Evolutionary conservation across 768 basidiomycete genomes (phyloP).

Genomic region (Terana coerulea): DNA sequence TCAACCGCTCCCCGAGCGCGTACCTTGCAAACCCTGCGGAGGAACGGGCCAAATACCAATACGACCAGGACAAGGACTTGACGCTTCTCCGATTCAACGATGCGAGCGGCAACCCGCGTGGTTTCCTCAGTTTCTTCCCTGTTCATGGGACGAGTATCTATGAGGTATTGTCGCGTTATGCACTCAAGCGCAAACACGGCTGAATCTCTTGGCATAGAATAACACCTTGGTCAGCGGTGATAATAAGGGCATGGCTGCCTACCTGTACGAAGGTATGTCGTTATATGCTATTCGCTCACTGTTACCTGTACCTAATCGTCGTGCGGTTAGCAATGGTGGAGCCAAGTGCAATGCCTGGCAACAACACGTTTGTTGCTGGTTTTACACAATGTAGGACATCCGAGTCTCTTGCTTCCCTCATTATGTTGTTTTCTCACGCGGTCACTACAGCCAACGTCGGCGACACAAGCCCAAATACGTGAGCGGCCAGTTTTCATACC

Average conservation of each 20-base stretch:
- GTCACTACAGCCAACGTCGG: constrained; percentile 64
- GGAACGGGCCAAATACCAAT: constrained; percentile 63
- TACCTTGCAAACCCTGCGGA: constrained; percentile 72
- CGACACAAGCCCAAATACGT: constrained; percentile 80
- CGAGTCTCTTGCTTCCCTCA: constrained; percentile 8
- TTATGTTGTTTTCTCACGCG: constrained; percentile 9
- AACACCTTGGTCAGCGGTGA: constrained; percentile 79
- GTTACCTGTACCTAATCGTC: constrained; percentile 1
- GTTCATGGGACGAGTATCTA: constrained; percentile 84
- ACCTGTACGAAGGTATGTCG: constrained; percentile 63
- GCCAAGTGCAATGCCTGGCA: constrained; percentile 64
- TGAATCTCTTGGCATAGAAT: constrained; percentile 41
- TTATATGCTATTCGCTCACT: not conserved
- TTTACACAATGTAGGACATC: constrained; percentile 73
- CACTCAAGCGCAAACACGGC: not conserved
- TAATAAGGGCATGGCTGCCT: constrained; percentile 86
- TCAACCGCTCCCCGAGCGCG: constrained; percentile 72
- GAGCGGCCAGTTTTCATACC: constrained; percentile 23
- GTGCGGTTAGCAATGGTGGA: constrained; percentile 50
- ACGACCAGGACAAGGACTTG: constrained; percentile 74
- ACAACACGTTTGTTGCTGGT: constrained; percentile 66
- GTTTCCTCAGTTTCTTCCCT: constrained; percentile 71
- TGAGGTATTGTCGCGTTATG: constrained; percentile 37
- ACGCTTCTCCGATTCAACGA: constrained; percentile 67
- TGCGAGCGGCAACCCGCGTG: constrained; percentile 49